These are phyloP conservation scores for Teunomyces gatunensis DNA, from an alignment of 805 yeast species.

Conservation along the genomic window DNA sequence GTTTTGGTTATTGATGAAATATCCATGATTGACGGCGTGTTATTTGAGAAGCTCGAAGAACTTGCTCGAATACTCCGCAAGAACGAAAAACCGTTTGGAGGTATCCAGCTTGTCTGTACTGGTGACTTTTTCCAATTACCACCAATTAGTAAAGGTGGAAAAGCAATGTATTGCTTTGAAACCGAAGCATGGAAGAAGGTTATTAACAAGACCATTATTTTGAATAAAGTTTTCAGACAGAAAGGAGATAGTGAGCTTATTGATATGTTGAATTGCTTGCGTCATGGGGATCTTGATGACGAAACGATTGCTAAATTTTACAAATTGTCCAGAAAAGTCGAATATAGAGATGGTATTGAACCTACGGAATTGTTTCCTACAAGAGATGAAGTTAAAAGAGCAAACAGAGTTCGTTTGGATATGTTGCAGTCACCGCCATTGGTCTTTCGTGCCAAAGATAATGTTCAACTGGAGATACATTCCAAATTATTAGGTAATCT, in stretches of 20 bases:
- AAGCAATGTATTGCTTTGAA: slow-evolving; percentile 67
- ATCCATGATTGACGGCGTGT: slow-evolving; percentile 84
- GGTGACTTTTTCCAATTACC: slow-evolving; percentile 98
- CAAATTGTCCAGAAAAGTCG: slow-evolving; percentile 54
- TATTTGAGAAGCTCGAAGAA: slow-evolving; percentile 71
- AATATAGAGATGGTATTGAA: slow-evolving; percentile 68
- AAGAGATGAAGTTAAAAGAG: slow-evolving; percentile 74
- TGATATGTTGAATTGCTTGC: slow-evolving; percentile 73
- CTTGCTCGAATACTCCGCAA: slow-evolving; percentile 62
- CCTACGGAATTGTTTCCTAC: slow-evolving; percentile 93
- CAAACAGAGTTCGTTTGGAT: slow-evolving; percentile 50
- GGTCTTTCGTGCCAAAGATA: slow-evolving; percentile 43
- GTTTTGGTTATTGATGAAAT: slow-evolving; percentile 88
- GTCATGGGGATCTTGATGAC: slow-evolving; percentile 64
- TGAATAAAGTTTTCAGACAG: slow-evolving; percentile 85
- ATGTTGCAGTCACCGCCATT: slow-evolving; percentile 46
- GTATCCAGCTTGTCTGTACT: slow-evolving; percentile 81
- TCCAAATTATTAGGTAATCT: slow-evolving; percentile 49
- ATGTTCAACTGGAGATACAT: slow-evolving; percentile 17
- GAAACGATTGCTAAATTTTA: slow-evolving; percentile 49
- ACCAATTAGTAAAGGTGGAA: slow-evolving; percentile 57
- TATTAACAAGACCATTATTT: slow-evolving; percentile 62
- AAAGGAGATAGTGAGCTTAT: slow-evolving; percentile 74
- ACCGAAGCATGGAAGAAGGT: slow-evolving; percentile 64
- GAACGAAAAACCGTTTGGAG: slow-evolving; percentile 75